These are phyloP conservation scores for Calonectria naviculata DNA, from an alignment of 2,329 filamentous ascomycete genomes.

Conservation along the genomic window DNA sequence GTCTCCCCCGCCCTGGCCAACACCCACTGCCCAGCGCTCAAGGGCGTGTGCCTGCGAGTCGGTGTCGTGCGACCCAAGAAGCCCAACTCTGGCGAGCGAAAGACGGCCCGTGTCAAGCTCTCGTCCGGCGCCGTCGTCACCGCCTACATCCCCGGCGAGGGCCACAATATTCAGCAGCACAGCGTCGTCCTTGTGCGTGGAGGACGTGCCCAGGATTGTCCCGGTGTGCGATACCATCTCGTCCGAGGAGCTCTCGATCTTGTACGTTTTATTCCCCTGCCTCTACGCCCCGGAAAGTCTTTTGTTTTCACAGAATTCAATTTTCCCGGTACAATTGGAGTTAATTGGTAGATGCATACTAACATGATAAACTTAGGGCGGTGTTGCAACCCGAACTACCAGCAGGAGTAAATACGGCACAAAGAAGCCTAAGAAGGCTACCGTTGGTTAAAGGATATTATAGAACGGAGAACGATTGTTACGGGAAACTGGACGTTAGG, in stretches of 20 bases:
- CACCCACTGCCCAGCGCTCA: constrained; percentile 80
- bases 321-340: neutral
- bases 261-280: constrained; percentile 65
- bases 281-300: too few relatives aligned
- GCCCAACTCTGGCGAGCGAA: constrained; percentile 96
- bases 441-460: constrained; percentile 54
- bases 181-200: constrained; percentile 96
- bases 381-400: constrained; percentile 85
- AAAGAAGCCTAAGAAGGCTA: constrained; percentile 94
- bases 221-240: constrained; percentile 95
- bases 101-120: constrained; percentile 91
- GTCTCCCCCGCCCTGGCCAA: constrained; percentile 85
- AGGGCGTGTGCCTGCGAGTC: constrained; percentile 96
- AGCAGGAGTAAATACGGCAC: constrained; percentile 97
- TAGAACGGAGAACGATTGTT: neutral
- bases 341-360: constrained; percentile 4
- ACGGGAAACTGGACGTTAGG: neutral
- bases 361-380: constrained; percentile 70
- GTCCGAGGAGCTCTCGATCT: constrained; percentile 93
- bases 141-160: constrained; percentile 96
- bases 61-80: constrained; percentile 97
- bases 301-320: neutral
- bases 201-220: constrained; percentile 95
- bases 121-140: constrained; percentile 89
- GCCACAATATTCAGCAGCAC: constrained; percentile 99